phyloP scores from a whole-genome alignment of 441 rosid species.

The Erodium moschatum region DNA sequence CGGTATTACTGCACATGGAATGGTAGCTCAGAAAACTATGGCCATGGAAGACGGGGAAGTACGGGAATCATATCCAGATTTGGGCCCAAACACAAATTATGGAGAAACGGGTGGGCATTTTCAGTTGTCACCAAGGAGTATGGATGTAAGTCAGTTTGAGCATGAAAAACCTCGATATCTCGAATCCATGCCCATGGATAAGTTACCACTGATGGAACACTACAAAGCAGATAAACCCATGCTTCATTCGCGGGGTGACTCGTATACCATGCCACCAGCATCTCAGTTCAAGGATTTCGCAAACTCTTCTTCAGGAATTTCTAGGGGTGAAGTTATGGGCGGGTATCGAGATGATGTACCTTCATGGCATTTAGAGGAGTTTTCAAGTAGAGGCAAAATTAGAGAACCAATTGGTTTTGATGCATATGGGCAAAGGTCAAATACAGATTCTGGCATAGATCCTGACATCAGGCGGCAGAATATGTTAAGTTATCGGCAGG shows the following conservation, averaged over 20 bases:
- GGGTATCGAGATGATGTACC: conserved; percentile 28
- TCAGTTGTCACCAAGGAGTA: conserved; percentile 21
- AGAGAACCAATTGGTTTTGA: conserved; percentile 14
- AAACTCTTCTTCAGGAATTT: conserved; percentile 29
- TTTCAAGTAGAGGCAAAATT: conserved; percentile 25
- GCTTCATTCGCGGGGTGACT: conserved; percentile 26
- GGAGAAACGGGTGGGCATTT: conserved; percentile 27
- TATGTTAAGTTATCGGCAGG: not conserved
- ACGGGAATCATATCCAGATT: conserved; percentile 28
- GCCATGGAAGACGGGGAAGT: conserved; percentile 29
- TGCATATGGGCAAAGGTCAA: conserved; percentile 26
- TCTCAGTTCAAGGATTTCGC: conserved; percentile 31
- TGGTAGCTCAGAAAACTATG: conserved; percentile 28
- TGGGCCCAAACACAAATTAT: conserved; percentile 27
- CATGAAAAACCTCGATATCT: conserved; percentile 29
- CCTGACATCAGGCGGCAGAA: conserved; percentile 27
- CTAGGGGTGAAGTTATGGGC: conserved; percentile 28
- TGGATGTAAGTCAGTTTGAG: conserved; percentile 27
- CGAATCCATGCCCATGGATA: conserved; percentile 29
- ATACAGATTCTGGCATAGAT: conserved; percentile 28
- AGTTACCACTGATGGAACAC: conserved; percentile 21
- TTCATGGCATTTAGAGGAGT: conserved; percentile 30
- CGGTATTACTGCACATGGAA: conserved; percentile 24
- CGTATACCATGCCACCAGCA: conserved; percentile 23
- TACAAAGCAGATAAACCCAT: conserved; percentile 27